These are phyloP conservation scores for Solanum paucissectum DNA, from an alignment of 257 asterid species.

Conservation along the genomic window DNA sequence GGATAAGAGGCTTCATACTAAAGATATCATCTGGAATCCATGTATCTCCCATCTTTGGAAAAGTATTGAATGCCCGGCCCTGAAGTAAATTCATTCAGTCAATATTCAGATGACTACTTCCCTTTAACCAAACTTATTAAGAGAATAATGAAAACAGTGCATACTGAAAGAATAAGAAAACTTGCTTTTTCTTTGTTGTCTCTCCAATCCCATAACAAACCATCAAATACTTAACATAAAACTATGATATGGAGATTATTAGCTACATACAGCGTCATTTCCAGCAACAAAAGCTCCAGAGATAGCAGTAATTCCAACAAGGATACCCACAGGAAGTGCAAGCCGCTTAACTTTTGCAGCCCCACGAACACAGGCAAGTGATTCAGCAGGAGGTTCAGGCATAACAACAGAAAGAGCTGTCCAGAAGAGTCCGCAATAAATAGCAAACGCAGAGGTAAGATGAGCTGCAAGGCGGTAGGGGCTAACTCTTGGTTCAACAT, in stretches of 20 bases:
- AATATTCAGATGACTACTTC: background rate
- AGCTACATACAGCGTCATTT: slow-evolving; percentile 77
- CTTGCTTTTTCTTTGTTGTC: background rate
- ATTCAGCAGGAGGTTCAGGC: slow-evolving; percentile 93
- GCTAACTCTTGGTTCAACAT: slow-evolving; percentile 88
- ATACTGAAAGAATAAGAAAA: background rate
- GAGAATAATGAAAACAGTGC: background rate
- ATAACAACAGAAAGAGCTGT: slow-evolving; percentile 85
- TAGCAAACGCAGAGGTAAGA: slow-evolving; percentile 85
- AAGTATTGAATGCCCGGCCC: slow-evolving; percentile 95
- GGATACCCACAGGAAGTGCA: slow-evolving; percentile 70
- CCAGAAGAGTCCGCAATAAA: slow-evolving; percentile 89
- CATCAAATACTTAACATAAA: background rate
- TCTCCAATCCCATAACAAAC: background rate
- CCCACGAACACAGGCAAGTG: slow-evolving; percentile 71
- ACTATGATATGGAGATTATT: background rate
- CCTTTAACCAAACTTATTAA: background rate
- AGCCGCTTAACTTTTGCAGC: slow-evolving; percentile 81
- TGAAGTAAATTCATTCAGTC: slow-evolving; percentile 15
- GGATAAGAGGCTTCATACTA: slow-evolving; percentile 56
- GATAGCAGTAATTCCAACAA: slow-evolving; percentile 80
- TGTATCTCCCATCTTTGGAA: slow-evolving; percentile 86
- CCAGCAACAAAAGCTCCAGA: slow-evolving; percentile 99
- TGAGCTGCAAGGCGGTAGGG: slow-evolving; percentile 97
- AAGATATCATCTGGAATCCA: slow-evolving; percentile 88